Percentiles rank a stretch among this genome's conserved stretches.
Evolutionary conservation across 2,329 filamentous ascomycete genomes (phyloP).

Genomic region (Calycina marina): DNA sequence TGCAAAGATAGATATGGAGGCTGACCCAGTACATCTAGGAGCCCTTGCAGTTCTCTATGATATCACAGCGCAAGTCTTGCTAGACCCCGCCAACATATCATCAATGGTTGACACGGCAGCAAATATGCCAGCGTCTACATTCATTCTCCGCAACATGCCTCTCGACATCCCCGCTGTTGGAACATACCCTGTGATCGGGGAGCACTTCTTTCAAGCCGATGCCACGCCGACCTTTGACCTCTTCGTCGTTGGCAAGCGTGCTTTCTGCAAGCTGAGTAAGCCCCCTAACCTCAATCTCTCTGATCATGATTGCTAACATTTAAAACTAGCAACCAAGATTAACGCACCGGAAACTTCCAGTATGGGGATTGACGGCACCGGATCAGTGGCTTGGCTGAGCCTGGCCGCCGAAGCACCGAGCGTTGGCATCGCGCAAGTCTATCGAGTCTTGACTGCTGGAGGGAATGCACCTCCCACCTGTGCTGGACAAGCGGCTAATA

Average conservation of each 20-base stretch:
- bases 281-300: too few relatives aligned
- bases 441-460: too few relatives aligned
- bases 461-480: too few relatives aligned
- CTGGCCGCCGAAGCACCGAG: too few relatives aligned
- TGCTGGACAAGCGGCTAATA: too few relatives aligned
- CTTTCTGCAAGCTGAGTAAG: constrained; percentile 32
- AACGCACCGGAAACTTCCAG: too few relatives aligned
- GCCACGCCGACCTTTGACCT: constrained; percentile 70
- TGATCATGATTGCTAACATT: too few relatives aligned
- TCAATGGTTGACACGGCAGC: constrained; percentile 38
- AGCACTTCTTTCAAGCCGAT: constrained; percentile 61
- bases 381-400: too few relatives aligned
- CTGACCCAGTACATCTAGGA: constrained; percentile 5
- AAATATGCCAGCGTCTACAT: constrained; percentile 30
- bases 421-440: too few relatives aligned
- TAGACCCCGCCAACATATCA: constrained; percentile 39
- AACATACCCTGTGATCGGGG: constrained; percentile 27
- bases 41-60: constrained; percentile 78
- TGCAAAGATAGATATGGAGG: constrained; percentile 37
- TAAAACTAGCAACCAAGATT: too few relatives aligned
- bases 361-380: too few relatives aligned
- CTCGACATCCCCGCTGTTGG: background rate
- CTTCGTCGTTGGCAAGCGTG: constrained; percentile 30
- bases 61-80: constrained; percentile 53
- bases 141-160: constrained; percentile 35